A percentile compares a stretch with the other conserved stretches of the same genome.
These are phyloP conservation scores for Diddensiella santjacobensis DNA, from an alignment of 805 yeast genomes.

Conservation along the genomic window DNA sequence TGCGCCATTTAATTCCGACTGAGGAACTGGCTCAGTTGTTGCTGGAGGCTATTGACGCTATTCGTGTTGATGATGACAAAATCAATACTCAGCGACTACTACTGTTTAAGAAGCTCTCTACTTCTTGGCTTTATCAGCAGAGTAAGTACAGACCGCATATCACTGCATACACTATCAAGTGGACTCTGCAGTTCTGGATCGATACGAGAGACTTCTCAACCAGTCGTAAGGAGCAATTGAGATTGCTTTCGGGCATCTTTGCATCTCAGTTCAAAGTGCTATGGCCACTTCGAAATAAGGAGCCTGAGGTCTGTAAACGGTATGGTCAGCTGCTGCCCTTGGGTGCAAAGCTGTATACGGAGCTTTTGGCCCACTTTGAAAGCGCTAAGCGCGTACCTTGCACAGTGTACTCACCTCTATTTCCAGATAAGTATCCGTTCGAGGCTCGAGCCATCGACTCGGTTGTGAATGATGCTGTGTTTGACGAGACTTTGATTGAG, in stretches of 20 bases:
- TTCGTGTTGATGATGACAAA: constrained; percentile 57
- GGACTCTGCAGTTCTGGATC: constrained; percentile 28
- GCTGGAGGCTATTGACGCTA: constrained; percentile 46
- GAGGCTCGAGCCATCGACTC: constrained; percentile 66
- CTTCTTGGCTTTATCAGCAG: constrained; percentile 25
- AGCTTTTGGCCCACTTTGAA: constrained; percentile 26
- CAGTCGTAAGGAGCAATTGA: constrained; percentile 25
- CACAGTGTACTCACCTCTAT: constrained; percentile 47
- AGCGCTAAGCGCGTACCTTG: constrained; percentile 57
- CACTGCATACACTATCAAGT: constrained; percentile 26
- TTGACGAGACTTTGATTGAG: constrained; percentile 72
- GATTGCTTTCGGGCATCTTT: constrained; percentile 28
- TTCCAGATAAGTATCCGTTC: constrained; percentile 67
- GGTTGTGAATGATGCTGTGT: constrained; percentile 59
- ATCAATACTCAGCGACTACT: constrained; percentile 56
- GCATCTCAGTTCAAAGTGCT: constrained; percentile 29
- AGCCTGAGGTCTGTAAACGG: constrained; percentile 25
- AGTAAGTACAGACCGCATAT: constrained; percentile 25
- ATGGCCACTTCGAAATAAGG: constrained; percentile 29
- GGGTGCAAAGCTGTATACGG: constrained; percentile 28
- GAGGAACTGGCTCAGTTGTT: constrained; percentile 41
- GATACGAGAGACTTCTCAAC: constrained; percentile 20
- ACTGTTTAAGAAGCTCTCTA: constrained; percentile 45
- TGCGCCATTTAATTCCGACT: constrained; percentile 40
- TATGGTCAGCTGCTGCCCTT: constrained; percentile 32